Base-by-base conservation (phyloP, 2,329 filamentous ascomycete species). In the Lachnellula hyalina region DNA sequence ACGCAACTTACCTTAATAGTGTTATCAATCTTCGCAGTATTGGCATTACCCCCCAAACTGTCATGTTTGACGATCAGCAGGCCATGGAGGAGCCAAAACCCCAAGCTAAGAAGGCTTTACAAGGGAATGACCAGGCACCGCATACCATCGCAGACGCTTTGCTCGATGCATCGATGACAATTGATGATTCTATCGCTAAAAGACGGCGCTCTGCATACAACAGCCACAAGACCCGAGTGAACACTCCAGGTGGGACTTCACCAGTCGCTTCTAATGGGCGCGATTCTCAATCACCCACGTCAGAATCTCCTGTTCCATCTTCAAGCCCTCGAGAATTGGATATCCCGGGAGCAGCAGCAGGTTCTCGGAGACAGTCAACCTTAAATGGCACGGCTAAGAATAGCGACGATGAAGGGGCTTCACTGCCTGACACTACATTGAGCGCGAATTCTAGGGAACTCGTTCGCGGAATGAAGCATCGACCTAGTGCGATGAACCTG, bases 141-240 rank as follows among this genome's bases (percentile, higher is more conserved):
- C 88, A 90, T 62, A 96, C 91, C 0, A 94, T 97, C 61, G 84
- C 89, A 3, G 93, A 97, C 71, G 94, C 94, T 5, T 76, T 97
- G 15, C 77, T 96, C 32, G 94, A 97, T 71, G 94, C 94, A 6
- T 95, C 91, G 1, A 92, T 90, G 74, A 91, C 88, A 0, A 90
- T 94, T 59, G 87, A 93, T 65, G 85, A 87, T 60, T 76, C 84
- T 0, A 71, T 81, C 7, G 74, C 81, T 2, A 79, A 77, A 66
- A 77, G 77, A 60, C 76, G 76, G 51, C 75, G 77, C 32, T 75
- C 77, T 14, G 77, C 77, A 0, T 65, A 76, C n/a, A 81, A 82
- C 58, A 74, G 64, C 12, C 79, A 81, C 60, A 75, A 72, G 54
- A 72, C 75, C 25, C 73, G 78, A 25, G 67, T 77, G 32, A 71